Evolutionary conservation across 495 filamentous ascomycete genomes (phyloP), one percentile per base, ranked within the genome.

Genomic region (Tetracladium marchalianum): DNA sequence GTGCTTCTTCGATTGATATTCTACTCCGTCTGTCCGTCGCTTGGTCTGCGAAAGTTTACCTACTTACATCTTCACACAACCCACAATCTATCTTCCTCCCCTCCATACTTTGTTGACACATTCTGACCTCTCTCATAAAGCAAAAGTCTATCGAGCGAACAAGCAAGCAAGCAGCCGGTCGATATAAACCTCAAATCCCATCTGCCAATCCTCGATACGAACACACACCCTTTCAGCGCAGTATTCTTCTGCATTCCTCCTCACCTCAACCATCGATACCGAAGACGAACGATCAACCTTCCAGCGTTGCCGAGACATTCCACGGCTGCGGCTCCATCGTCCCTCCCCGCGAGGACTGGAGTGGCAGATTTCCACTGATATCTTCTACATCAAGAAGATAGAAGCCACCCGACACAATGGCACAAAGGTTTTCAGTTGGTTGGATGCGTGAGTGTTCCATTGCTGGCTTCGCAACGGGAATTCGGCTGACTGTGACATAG

Each of bases 401-500:
- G 6, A 18, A 41, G 19, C 15, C 4, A 12, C n/a, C 18, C n/a
- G 16, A 22, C 31, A 17, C 31, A 50, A 54, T 52, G 52, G 50
- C 56, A 39, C 35, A 46, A 43, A 54, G 53, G 36, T 60, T 60
- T 49, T 43, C 52, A 41, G 42, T 56, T 27, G 53, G 53, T 32
- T 53, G 50, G 48, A 54, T 54, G 46, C 44, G 56, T 59, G 47
- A 15, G 56, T 59, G n/a, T 31, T 37, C 35, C 10, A 44, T 39
- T 22, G 1, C 31, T 16, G 12, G 13, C 8, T 1, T 33, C 17
- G 10, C 43, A 35, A 11, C 2, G 15, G 41, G 19, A 41, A n/a
- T 11, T 16, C 36, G 33, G 50, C 44, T 64, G 44, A 57, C 35
- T 42, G 38, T 36, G 39, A 16, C 9, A 19, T 55, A 95, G 88